These are phyloP conservation scores for Pseudozyma sp. DNA, from an alignment of 1,284 basidiomycete species.

Conservation along the genomic window DNA sequence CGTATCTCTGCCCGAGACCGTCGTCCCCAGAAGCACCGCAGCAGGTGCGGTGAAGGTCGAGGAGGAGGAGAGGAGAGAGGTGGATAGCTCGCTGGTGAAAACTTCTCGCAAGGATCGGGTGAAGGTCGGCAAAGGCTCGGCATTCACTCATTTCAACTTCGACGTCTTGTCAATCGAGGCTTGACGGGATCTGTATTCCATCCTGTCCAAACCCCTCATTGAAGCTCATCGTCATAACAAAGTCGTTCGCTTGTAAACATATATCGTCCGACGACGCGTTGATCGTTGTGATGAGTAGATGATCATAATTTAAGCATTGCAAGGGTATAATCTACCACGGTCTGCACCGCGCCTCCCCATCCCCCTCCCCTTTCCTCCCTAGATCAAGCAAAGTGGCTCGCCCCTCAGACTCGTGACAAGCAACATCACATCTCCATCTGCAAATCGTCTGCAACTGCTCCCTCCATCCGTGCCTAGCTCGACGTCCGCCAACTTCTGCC, in stretches of 20 bases:
- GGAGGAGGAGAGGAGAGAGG: background rate
- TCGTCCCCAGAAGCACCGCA: background rate
- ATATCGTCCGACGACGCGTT: no score
- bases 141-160: conserved; percentile 46
- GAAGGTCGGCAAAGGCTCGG: conserved; percentile 1
- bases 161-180: conserved; percentile 42
- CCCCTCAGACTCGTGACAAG: conserved; percentile 27
- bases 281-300: no score
- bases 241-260: no score
- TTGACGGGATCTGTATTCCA: background rate
- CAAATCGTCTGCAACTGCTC: conserved; percentile 17
- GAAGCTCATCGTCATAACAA: no score
- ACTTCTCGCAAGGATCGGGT: background rate
- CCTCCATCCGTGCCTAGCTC: conserved; percentile 10
- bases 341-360: background rate
- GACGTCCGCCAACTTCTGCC: conserved; percentile 11
- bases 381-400: conserved; percentile 31
- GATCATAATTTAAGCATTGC: background rate
- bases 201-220: no score
- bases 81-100: no score
- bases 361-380: background rate
- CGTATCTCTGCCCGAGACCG: conserved; percentile 13
- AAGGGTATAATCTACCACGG: background rate
- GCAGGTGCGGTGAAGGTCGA: background rate
- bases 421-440: conserved; percentile 17